These are phyloP conservation scores for Lizonia empirigonia DNA, from an alignment of 2,329 filamentous ascomycete genomes.

Conservation along the genomic window DNA sequence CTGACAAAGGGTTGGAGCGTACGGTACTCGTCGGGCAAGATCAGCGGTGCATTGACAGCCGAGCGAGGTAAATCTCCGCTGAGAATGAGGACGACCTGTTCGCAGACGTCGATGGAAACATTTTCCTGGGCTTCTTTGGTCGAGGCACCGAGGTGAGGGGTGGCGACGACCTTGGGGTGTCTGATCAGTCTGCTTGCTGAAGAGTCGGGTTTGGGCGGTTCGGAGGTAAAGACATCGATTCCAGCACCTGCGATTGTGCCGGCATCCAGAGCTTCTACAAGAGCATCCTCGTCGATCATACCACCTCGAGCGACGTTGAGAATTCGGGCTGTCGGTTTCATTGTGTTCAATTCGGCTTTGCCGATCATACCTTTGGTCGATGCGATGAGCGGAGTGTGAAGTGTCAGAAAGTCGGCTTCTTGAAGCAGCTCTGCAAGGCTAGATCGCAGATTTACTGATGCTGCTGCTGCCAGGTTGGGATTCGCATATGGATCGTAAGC, in stretches of 20 bases:
- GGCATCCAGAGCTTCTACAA: constrained; percentile 71
- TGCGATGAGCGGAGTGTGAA: constrained; percentile 80
- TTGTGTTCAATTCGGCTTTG: constrained; percentile 67
- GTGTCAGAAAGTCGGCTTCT: constrained; percentile 75
- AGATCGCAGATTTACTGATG: constrained; percentile 67
- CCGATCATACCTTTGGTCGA: constrained; percentile 77
- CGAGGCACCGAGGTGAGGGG: constrained; percentile 79
- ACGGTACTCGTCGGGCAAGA: constrained; percentile 78
- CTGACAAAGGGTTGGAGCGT: constrained; percentile 77
- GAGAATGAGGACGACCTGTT: constrained; percentile 76
- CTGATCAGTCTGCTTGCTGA: constrained; percentile 67
- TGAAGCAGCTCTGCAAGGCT: constrained; percentile 67
- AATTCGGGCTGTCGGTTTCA: constrained; percentile 76
- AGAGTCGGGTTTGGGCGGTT: constrained; percentile 68
- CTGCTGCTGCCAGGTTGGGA: constrained; percentile 69
- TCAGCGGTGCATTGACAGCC: constrained; percentile 81
- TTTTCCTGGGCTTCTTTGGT: constrained; percentile 86
- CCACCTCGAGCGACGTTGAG: constrained; percentile 81
- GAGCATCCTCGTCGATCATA: constrained; percentile 76
- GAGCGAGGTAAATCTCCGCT: constrained; percentile 73
- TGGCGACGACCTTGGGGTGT: constrained; percentile 75
- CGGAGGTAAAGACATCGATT: constrained; percentile 78
- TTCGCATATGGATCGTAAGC: constrained; percentile 81
- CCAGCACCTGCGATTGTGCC: constrained; percentile 77
- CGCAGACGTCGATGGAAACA: constrained; percentile 81